These are phyloP conservation scores for Alternaria sp. DNA, from an alignment of 2,329 filamentous ascomycete species.

Conservation along the genomic window DNA sequence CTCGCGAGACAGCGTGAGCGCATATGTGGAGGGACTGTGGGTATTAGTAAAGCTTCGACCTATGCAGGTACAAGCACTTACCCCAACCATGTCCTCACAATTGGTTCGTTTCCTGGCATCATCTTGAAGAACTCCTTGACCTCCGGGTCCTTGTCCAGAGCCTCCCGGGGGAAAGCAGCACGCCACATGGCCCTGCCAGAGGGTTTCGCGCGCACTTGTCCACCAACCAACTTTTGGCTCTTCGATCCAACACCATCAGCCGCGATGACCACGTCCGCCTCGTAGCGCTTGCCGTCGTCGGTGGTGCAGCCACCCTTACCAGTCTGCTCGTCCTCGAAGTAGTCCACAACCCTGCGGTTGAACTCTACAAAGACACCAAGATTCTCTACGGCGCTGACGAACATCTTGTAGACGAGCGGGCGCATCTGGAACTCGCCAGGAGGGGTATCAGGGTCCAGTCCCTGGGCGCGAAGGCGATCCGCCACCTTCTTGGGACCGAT, in stretches of 20 bases:
- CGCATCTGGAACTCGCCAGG: slow-evolving; percentile 66
- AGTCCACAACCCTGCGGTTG: slow-evolving; percentile 54
- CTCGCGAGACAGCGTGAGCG: slow-evolving; percentile 56
- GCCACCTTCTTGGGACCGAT: slow-evolving; percentile 60
- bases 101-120: slow-evolving; percentile 54
- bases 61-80: slow-evolving; percentile 15
- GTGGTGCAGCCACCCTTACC: slow-evolving; percentile 49
- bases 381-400: slow-evolving; percentile 59
- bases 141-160: slow-evolving; percentile 56
- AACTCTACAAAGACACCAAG: slow-evolving; percentile 56
- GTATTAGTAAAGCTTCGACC: slow-evolving; percentile 15
- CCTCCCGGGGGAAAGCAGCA: slow-evolving; percentile 54
- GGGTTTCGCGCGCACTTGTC: slow-evolving; percentile 54
- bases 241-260: slow-evolving; percentile 57
- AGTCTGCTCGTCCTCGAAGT: slow-evolving; percentile 55
- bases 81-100: slow-evolving; percentile 58
- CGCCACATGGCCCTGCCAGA: slow-evolving; percentile 54
- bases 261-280: slow-evolving; percentile 54
- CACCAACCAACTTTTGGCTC: slow-evolving; percentile 56
- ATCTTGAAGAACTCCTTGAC: slow-evolving; percentile 59
- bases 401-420: slow-evolving; percentile 65
- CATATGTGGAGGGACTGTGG: slow-evolving; percentile 53
- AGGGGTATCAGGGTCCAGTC: slow-evolving; percentile 59
- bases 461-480: slow-evolving; percentile 59
- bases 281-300: slow-evolving; percentile 54